A percentile compares a stretch with the other conserved stretches of the same genome.
phyloP scores from a whole-genome alignment of 2,329 filamentous ascomycete species.

The Aureobasidium melanogenum region DNA sequence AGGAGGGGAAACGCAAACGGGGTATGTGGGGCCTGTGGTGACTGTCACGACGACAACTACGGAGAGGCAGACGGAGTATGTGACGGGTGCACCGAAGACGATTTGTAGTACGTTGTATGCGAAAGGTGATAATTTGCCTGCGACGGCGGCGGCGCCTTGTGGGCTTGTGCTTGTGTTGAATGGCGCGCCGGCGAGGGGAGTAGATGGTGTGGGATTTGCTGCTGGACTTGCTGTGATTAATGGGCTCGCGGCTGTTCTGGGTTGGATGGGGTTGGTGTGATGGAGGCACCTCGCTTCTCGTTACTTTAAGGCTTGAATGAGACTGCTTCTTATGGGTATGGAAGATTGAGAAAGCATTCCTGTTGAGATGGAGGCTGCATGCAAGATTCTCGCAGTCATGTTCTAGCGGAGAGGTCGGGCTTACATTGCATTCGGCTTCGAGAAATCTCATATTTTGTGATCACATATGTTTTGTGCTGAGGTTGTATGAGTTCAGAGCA shows the following conservation, averaged over 20 bases:
- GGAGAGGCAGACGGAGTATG: not conserved
- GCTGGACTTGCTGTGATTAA: not conserved
- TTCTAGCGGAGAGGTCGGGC: too few relatives aligned
- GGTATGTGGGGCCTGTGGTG: not conserved
- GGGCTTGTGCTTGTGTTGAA: constrained; percentile 4
- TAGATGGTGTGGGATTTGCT: not conserved
- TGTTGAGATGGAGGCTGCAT: too few relatives aligned
- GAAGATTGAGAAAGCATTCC: too few relatives aligned
- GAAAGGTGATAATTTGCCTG: not conserved
- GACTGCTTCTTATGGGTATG: too few relatives aligned
- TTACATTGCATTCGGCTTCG: too few relatives aligned
- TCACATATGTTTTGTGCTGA: too few relatives aligned
- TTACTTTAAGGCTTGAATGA: too few relatives aligned
- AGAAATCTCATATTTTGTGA: too few relatives aligned
- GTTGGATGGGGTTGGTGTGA: not conserved
- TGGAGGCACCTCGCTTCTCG: not conserved
- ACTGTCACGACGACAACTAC: constrained; percentile 1
- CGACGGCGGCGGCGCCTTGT: constrained; percentile 2
- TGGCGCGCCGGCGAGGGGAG: not conserved
- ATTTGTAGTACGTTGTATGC: constrained; percentile 7
- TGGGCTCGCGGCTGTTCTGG: not conserved
- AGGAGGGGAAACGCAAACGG: not conserved
- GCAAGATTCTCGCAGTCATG: too few relatives aligned
- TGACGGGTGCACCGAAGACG: not conserved
- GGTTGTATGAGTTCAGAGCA: too few relatives aligned